Base-by-base conservation (phyloP, 2,329 filamentous ascomycete species). In the Penicillium sp. region DNA sequence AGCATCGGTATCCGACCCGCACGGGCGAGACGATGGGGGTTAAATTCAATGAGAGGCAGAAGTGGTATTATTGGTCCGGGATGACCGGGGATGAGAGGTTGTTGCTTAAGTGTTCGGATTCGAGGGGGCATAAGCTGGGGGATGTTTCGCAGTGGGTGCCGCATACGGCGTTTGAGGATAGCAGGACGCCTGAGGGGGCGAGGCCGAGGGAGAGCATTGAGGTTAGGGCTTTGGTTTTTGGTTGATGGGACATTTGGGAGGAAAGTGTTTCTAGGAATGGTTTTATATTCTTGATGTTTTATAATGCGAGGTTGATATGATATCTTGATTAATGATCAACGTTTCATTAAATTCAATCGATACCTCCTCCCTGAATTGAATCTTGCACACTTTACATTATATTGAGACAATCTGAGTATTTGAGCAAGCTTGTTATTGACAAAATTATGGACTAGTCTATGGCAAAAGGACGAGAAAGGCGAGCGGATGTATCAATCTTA, bases 191-290 rank as follows among this genome's bases (percentile, higher is more conserved):
- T 2, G 78, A 82, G 17, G 89, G 88, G 48, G 91, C 90, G 4
- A 86, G 87, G 63, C 85, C 84, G 0, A 83, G 92, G 65, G 90
- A 96, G 81, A 96, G 92, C 73, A 96, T 97, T 72, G 93, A 97
- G 76, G 90, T 96, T 15, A 84, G 93, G 67, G 88, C 90, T 38
- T 80, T 96, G 74, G 90, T 96, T 0, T 96, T 96, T 82, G 90
- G 89, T 17, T 80, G 65, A 67, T 61, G 52, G 15, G 39, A 2
- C 0, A 7, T 25, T 4, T 15, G 20, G 34, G 28, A 20, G 17
- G 17, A 28, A 20, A 20, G n/a, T 49, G 20, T 25, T 45, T 22
- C 25, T 15, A 8, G 43, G 17, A 11, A 34, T 48, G 25, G 11
- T 25, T 45, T 25, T 41, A 12, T 12, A n/a, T 15, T 28, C 25